These are phyloP conservation scores for Nakazawaea ambrosiae DNA, from an alignment of 805 yeast species.

Conservation along the genomic window DNA sequence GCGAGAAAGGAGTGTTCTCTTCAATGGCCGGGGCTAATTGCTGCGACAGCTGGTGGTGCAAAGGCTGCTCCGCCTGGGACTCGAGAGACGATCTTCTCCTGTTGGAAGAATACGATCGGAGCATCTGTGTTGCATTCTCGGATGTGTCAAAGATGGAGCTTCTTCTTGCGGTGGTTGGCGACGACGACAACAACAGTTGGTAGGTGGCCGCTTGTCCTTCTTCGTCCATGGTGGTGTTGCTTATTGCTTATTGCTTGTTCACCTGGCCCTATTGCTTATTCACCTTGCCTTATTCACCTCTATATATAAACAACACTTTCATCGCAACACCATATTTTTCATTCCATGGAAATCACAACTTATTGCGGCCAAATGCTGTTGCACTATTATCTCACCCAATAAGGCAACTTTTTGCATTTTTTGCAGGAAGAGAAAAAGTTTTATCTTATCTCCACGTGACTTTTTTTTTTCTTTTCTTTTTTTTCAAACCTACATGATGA, in stretches of 20 bases:
- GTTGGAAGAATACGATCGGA: background rate
- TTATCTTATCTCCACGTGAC: too few species aligned
- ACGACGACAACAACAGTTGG: conserved; percentile 6
- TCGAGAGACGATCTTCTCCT: conserved; percentile 1
- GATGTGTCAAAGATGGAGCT: conserved; percentile 3
- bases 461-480: too few species aligned
- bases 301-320: too few species aligned
- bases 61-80: background rate
- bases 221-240: background rate
- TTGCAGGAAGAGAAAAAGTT: too few species aligned
- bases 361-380: too few species aligned
- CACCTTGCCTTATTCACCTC: background rate
- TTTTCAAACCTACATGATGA: too few species aligned
- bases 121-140: background rate
- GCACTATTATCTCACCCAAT: too few species aligned
- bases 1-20: conserved; percentile 7
- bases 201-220: conserved; percentile 2
- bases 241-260: background rate
- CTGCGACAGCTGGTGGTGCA: background rate
- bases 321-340: too few species aligned
- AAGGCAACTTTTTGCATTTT: too few species aligned
- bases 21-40: background rate
- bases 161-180: conserved; percentile 10
- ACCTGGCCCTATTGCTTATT: too few species aligned
- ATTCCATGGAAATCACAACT: too few species aligned